These are phyloP conservation scores for Cryphonectria naterciae DNA, from an alignment of 2,329 filamentous ascomycete genomes.

Conservation along the genomic window DNA sequence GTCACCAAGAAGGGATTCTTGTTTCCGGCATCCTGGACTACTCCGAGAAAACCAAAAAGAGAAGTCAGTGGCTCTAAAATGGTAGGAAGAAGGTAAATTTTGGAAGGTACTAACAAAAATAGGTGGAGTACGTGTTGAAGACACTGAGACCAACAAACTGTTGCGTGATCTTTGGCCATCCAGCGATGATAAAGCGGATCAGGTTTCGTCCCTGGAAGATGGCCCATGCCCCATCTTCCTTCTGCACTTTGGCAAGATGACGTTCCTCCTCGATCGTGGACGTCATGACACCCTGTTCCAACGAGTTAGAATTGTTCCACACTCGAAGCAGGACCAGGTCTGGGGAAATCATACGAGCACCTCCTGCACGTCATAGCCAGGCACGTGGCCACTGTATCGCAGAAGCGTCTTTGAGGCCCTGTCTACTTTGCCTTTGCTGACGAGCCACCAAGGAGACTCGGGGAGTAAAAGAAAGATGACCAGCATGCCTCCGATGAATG, in stretches of 20 bases:
- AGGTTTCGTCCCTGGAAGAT: slow-evolving; percentile 9
- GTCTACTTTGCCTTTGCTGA: not conserved
- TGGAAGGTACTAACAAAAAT: slow-evolving; percentile 28
- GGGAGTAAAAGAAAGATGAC: slow-evolving; percentile 32
- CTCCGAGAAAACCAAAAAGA: not conserved
- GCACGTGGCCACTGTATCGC: slow-evolving; percentile 22
- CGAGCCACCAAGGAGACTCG: slow-evolving; percentile 24
- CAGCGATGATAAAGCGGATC: slow-evolving; percentile 9
- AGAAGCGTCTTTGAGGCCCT: not conserved
- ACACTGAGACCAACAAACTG: slow-evolving; percentile 34
- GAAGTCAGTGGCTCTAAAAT: not conserved
- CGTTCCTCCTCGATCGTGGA: slow-evolving; percentile 31
- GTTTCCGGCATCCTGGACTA: slow-evolving; percentile 33
- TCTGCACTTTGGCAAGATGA: slow-evolving; percentile 12
- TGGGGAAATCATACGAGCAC: slow-evolving; percentile 26
- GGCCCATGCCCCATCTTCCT: slow-evolving; percentile 7
- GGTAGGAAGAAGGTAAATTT: not conserved
- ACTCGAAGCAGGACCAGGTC: not conserved
- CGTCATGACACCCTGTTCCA: slow-evolving; percentile 32
- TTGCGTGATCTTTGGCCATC: slow-evolving; percentile 26
- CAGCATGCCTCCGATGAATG: slow-evolving; percentile 30
- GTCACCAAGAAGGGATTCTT: slow-evolving; percentile 33
- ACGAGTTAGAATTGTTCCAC: not conserved
- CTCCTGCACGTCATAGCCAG: slow-evolving; percentile 28
- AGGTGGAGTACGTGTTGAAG: slow-evolving; percentile 32